phyloP scores from a whole-genome alignment of 257 asterid species.

The Nicotiana undulata region DNA sequence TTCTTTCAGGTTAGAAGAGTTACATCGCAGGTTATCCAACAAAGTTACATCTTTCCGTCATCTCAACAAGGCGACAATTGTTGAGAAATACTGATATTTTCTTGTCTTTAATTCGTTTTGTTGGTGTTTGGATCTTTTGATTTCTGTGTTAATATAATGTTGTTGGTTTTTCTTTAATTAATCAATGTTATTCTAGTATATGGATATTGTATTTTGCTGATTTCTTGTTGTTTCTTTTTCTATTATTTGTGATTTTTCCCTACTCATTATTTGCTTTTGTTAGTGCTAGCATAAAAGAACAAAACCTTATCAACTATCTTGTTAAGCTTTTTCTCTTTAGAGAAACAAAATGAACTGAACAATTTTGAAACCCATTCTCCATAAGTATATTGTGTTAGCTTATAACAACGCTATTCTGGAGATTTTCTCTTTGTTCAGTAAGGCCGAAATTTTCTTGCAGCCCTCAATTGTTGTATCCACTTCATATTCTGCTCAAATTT shows the following conservation, averaged over 20 bases:
- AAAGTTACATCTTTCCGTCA: background rate
- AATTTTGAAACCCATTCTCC: background rate
- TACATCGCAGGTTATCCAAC: background rate
- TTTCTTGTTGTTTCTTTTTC: too few relatives aligned
- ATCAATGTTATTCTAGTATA: too few relatives aligned
- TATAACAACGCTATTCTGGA: background rate
- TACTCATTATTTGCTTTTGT: too few relatives aligned
- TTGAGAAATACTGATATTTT: background rate
- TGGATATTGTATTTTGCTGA: too few relatives aligned
- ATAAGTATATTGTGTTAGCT: background rate
- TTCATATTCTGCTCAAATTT: conserved; percentile 90
- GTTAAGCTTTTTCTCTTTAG: background rate
- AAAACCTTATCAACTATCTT: background rate
- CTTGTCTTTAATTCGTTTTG: too few relatives aligned
- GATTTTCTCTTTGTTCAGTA: conserved; percentile 22
- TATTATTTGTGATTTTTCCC: too few relatives aligned
- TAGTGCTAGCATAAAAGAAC: too few relatives aligned
- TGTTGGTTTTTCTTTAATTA: too few relatives aligned
- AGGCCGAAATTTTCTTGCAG: conserved; percentile 80
- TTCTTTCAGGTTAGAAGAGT: background rate
- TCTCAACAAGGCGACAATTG: background rate
- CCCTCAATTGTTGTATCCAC: conserved; percentile 82
- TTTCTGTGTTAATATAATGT: too few relatives aligned
- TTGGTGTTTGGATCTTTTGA: too few relatives aligned
- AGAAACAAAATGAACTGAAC: background rate